Conservation (phyloP, 371 early-diverging fungal species). For the Mucor plumbeus region DNA sequence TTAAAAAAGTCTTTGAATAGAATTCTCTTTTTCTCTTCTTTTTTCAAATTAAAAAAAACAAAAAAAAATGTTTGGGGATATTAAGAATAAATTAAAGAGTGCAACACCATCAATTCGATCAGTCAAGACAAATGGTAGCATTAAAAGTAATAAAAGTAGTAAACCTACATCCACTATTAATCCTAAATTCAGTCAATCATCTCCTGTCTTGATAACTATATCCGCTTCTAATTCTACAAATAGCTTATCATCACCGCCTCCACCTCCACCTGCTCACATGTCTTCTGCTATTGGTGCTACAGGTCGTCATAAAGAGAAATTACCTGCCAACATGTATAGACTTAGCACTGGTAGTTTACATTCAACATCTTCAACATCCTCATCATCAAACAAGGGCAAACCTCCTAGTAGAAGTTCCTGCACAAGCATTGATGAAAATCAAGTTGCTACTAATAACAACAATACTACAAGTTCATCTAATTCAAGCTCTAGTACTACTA, state of each 20-base stretch:
- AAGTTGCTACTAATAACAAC: background rate
- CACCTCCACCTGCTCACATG: conserved; percentile 1
- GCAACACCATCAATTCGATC: conserved; percentile 15
- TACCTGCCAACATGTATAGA: background rate
- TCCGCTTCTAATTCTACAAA: background rate
- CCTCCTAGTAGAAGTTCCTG: background rate
- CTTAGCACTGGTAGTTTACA: background rate
- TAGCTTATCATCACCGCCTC: background rate
- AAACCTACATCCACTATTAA: background rate
- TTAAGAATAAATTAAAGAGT: conserved; percentile 25
- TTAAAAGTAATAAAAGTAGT: background rate
- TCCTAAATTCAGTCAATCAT: background rate
- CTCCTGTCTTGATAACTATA: background rate
- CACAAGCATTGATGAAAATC: conserved; percentile 5
- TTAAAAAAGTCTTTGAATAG: background rate
- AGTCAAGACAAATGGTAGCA: background rate
- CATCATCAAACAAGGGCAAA: background rate
- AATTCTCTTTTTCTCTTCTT: background rate
- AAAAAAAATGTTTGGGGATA: conserved; percentile 12
- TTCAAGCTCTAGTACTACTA: conserved; percentile 15
- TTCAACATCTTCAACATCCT: conserved; percentile 1
- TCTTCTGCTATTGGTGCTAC: background rate
- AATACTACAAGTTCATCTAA: conserved; percentile 9
- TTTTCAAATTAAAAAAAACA: background rate
- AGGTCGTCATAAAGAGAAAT: background rate